These are phyloP conservation scores for Ceratobasidium papillatum DNA, from an alignment of 1,284 basidiomycete genomes.

Conservation along the genomic window DNA sequence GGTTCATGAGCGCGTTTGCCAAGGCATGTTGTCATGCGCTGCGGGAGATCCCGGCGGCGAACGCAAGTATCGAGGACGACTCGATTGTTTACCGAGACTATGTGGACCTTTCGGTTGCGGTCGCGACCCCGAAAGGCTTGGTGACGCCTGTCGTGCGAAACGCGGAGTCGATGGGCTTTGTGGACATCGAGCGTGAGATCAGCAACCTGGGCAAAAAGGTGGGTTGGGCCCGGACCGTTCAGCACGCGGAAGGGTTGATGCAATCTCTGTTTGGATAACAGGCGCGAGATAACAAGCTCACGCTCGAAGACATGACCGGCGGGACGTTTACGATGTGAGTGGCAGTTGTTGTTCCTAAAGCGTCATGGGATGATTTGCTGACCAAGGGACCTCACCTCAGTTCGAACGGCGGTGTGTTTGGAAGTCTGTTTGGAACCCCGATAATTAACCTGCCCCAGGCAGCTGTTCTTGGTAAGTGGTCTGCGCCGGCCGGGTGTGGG, in stretches of 20 bases:
- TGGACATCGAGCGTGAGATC: conserved; percentile 95
- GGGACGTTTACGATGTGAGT: conserved; percentile 96
- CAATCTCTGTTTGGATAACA: conserved; percentile 48
- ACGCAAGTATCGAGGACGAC: conserved; percentile 95
- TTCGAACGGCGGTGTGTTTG: conserved; percentile 99
- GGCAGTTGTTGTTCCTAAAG: background rate
- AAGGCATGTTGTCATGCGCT: conserved; percentile 87
- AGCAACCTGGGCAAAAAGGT: conserved; percentile 91
- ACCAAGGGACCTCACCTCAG: conserved; percentile 54
- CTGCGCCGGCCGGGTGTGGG: conserved; percentile 7
- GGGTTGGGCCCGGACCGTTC: conserved; percentile 44
- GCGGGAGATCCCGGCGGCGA: conserved; percentile 92
- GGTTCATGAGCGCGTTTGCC: conserved; percentile 98
- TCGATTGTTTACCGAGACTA: conserved; percentile 96
- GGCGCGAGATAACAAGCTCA: conserved; percentile 94
- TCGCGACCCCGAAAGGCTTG: conserved; percentile 96
- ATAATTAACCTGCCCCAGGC: conserved; percentile 97
- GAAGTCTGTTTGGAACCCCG: conserved; percentile 95
- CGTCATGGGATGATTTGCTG: background rate
- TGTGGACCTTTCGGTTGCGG: conserved; percentile 93
- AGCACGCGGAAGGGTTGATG: background rate
- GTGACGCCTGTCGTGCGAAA: conserved; percentile 97
- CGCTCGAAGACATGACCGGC: conserved; percentile 96
- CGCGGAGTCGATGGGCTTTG: conserved; percentile 84
- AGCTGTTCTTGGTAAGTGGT: conserved; percentile 82